Conservation (phyloP, 2,329 filamentous ascomycete genomes). For the Coniochaeta sp. region DNA sequence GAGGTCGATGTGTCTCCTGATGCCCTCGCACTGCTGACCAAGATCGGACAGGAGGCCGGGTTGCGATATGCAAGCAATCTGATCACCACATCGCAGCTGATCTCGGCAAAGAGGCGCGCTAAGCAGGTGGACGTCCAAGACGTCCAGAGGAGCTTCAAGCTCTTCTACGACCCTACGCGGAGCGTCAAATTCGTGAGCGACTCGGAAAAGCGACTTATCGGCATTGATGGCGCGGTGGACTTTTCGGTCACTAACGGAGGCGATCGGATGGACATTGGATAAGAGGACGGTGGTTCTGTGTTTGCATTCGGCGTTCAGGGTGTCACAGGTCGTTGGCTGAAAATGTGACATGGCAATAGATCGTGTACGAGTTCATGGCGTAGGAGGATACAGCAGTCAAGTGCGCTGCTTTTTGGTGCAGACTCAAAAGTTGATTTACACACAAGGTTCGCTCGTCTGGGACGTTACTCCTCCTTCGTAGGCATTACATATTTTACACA, state of each 20-base stretch:
- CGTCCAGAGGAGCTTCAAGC: conserved; percentile 84
- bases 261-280: conserved; percentile 22
- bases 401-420: background rate
- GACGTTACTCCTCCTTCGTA: background rate
- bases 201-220: conserved; percentile 89
- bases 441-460: background rate
- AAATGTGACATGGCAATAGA: background rate
- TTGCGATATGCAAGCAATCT: conserved; percentile 96
- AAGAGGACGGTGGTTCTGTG: background rate
- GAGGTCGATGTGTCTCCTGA: conserved; percentile 88
- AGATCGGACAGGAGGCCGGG: conserved; percentile 89
- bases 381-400: conserved; percentile 2
- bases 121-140: conserved; percentile 81
- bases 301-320: conserved; percentile 12
- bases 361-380: background rate
- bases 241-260: conserved; percentile 47
- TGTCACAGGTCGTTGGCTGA: conserved; percentile 3
- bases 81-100: conserved; percentile 86
- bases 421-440: background rate
- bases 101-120: conserved; percentile 76
- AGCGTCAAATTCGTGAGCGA: conserved; percentile 88
- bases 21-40: conserved; percentile 85
- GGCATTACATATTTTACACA: conserved; percentile 9
- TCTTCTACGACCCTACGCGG: conserved; percentile 85
- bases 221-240: conserved; percentile 73